Evolutionary conservation across 768 basidiomycete species (phyloP).

Genomic region (Fistulinella prunicolor): DNA sequence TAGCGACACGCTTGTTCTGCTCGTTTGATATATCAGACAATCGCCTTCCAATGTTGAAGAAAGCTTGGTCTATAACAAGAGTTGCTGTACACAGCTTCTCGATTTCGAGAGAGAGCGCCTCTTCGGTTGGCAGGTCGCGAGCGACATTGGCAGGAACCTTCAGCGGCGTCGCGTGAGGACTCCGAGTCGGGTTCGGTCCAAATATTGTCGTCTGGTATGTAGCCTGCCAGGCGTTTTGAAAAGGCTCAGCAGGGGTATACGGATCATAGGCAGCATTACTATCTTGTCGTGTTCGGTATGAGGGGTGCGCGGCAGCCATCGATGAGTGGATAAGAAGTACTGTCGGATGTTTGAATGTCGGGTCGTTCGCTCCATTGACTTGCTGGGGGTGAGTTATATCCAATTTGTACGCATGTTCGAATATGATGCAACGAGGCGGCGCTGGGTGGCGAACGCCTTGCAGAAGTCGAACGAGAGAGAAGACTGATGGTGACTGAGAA

Average conservation of each 20-base stretch:
- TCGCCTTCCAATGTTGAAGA: conserved; percentile 11
- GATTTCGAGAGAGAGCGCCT: conserved; percentile 16
- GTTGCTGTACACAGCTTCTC: conserved; percentile 13
- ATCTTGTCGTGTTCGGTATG: neutral
- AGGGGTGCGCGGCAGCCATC: conserved; percentile 10
- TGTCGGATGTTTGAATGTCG: neutral
- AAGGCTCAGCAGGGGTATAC: neutral
- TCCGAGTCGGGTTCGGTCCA: neutral
- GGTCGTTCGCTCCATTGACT: neutral
- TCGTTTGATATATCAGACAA: conserved; percentile 6
- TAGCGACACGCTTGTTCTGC: conserved; percentile 8
- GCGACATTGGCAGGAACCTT: neutral
- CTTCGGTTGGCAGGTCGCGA: conserved; percentile 9
- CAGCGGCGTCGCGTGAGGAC: neutral
- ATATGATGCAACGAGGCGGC: neutral
- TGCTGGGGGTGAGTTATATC: neutral
- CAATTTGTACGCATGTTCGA: neutral
- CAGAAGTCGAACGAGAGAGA: neutral
- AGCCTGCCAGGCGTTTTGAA: neutral
- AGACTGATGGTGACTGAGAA: too few species aligned
- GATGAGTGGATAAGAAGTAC: too few species aligned
- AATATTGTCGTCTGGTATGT: neutral
- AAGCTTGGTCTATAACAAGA: conserved; percentile 16
- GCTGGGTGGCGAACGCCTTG: neutral
- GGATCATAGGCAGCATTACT: neutral